Base-by-base conservation (phyloP, 148 eudicot genomes). In the Mesembryanthemum crystallinum region DNA sequence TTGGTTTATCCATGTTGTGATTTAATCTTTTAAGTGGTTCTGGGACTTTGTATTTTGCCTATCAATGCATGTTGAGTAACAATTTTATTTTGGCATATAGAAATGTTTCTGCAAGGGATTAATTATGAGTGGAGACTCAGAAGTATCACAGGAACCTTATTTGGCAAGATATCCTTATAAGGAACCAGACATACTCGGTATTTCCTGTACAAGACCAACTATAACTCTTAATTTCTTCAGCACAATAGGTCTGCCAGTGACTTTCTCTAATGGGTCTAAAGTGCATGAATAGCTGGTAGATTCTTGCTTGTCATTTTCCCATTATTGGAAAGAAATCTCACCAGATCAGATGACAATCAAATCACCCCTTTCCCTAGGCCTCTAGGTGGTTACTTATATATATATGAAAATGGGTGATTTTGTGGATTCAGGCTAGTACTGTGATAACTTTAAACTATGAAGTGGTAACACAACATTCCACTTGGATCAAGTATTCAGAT, bases 321-420 rank as follows among this genome's bases (percentile, higher is more conserved):
- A 54, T 58, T 82, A 55, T 45, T 82, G 68, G 85, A 69, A 82
- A 82, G 62, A 78, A 73, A 82, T 73, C 74, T 55, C 35, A 62
- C 62, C 58, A 25, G 69, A 69, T 47, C 13, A 47, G 28, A 55
- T 47, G 49, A 80, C 8, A 30, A 54, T 55, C 17, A 45, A 52
- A 62, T 51, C 57, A 55, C 61, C 52, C 35, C 39, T 49, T 65
- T 27, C 28, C 67, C 13, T 27, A 33, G 37, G 12, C 30, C 12
- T 24, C 49, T 42, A n/a, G 65, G 7, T 67, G 39, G 17, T 33
- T 0, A 21, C n/a, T n/a, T n/a, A n/a, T 30, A 62, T 60, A 47
- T 60, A 59, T 71, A 21, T 30, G 59, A 60, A 64, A 21, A 55
- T 55, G 67, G 72, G 27, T 32, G 55, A 14, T 55, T 55, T 62